Evolutionary conservation across 345 rosid genomes (phyloP).

Genomic region (Ceriops zippeliana): DNA sequence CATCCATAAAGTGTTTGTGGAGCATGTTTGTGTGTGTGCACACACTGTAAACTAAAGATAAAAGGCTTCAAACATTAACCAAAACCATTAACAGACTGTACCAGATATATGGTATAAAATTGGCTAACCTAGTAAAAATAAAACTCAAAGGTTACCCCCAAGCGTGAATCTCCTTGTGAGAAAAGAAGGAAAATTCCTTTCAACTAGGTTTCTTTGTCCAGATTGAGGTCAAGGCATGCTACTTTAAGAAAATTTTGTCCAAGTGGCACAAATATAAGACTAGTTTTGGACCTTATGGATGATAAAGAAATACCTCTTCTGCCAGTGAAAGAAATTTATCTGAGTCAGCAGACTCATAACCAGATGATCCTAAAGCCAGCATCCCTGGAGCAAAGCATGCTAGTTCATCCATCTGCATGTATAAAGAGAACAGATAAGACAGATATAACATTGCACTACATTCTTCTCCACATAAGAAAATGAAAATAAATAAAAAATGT

Average conservation of each 20-base stretch:
- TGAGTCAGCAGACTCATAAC: conserved; percentile 68
- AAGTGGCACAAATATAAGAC: neutral
- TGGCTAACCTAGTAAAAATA: too few relatives aligned
- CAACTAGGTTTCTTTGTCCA: too few relatives aligned
- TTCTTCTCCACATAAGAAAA: neutral
- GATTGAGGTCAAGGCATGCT: neutral
- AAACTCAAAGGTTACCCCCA: too few relatives aligned
- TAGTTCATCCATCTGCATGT: conserved; percentile 85
- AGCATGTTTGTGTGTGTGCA: conserved; percentile 45
- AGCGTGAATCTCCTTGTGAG: too few relatives aligned
- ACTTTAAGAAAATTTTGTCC: neutral
- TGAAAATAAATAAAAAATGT: neutral
- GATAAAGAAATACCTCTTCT: conserved; percentile 54
- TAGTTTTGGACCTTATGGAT: neutral
- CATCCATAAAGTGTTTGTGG: neutral
- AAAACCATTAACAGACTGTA: too few relatives aligned
- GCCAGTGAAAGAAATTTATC: conserved; percentile 66
- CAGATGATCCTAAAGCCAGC: conserved; percentile 87
- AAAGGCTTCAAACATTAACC: too few relatives aligned
- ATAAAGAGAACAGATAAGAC: neutral
- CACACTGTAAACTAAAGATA: too few relatives aligned
- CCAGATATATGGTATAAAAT: too few relatives aligned
- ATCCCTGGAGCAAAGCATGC: conserved; percentile 98
- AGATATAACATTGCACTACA: neutral
- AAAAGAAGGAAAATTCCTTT: too few relatives aligned